phyloP scores from a whole-genome alignment of 1,284 basidiomycete species.

The Tremellales sp. region DNA sequence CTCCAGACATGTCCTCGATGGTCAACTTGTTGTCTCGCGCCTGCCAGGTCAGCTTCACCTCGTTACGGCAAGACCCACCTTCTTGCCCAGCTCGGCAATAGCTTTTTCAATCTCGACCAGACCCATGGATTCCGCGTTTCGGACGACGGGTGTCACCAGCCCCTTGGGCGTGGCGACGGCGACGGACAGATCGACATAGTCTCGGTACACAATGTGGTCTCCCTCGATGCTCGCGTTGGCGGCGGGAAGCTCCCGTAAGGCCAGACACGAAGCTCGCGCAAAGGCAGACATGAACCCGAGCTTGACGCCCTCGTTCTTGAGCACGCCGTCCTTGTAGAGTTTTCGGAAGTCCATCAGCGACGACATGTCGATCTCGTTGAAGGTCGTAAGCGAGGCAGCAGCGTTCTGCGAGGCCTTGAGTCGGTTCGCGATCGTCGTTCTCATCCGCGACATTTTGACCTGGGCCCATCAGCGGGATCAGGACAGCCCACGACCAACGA shows the following conservation, averaged over 20 bases:
- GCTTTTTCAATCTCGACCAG: constrained; percentile 91
- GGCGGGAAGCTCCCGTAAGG: constrained; percentile 85
- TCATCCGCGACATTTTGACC: constrained; percentile 98
- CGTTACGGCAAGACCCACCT: constrained; percentile 54
- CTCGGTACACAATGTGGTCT: constrained; percentile 91
- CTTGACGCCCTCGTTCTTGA: constrained; percentile 93
- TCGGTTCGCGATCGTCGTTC: constrained; percentile 91
- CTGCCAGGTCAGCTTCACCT: constrained; percentile 46
- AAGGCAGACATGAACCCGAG: constrained; percentile 99
- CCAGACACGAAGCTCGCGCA: constrained; percentile 78
- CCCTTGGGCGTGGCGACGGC: constrained; percentile 98
- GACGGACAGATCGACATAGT: constrained; percentile 90
- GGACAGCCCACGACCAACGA: constrained; percentile 11
- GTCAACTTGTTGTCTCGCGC: constrained; percentile 91
- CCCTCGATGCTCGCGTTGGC: constrained; percentile 93
- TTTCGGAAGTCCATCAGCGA: constrained; percentile 89
- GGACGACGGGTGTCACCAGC: constrained; percentile 90
- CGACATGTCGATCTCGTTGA: constrained; percentile 99
- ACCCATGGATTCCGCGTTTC: constrained; percentile 83
- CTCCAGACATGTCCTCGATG: constrained; percentile 94
- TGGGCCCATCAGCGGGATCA: constrained; percentile 32
- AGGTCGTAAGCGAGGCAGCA: constrained; percentile 94
- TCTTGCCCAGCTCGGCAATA: constrained; percentile 84
- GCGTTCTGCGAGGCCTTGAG: constrained; percentile 98
- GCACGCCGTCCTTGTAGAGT: constrained; percentile 88